These are phyloP conservation scores for Solanum infundibuliforme DNA, from an alignment of 257 asterid species.

Conservation along the genomic window DNA sequence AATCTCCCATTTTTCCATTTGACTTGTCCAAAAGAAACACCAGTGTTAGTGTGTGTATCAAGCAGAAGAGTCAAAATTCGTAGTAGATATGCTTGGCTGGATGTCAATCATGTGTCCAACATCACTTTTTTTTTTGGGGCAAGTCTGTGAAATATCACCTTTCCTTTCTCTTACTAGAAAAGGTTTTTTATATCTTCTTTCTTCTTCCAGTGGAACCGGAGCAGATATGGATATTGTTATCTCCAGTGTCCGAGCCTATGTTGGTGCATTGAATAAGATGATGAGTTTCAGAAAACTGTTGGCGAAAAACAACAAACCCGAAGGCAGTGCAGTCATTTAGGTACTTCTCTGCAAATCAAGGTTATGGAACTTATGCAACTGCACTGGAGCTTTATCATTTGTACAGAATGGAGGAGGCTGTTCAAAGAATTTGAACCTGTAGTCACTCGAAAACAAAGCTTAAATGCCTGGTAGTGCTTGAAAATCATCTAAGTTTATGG, in stretches of 20 bases:
- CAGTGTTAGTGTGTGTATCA: not conserved
- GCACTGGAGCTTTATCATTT: not conserved
- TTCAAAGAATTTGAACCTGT: not conserved
- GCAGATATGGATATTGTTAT: slow-evolving; percentile 85
- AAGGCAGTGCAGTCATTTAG: not conserved
- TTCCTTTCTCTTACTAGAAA: not conserved
- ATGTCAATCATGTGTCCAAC: not conserved
- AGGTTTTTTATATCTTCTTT: not conserved
- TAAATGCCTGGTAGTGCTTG: not conserved
- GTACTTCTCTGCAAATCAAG: not conserved
- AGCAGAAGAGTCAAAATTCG: not conserved
- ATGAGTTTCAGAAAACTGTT: slow-evolving; percentile 35
- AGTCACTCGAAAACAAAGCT: not conserved
- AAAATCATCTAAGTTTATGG: not conserved
- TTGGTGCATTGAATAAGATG: slow-evolving; percentile 88
- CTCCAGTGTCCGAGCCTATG: slow-evolving; percentile 82
- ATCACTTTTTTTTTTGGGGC: not conserved
- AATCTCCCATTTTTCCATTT: not conserved
- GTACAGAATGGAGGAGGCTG: not conserved
- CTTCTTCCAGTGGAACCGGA: slow-evolving; percentile 62
- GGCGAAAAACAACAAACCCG: not conserved
- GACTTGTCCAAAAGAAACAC: not conserved
- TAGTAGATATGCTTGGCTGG: not conserved
- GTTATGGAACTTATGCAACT: not conserved
- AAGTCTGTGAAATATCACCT: not conserved